Conservation (phyloP, 2,329 filamentous ascomycete genomes). For the Verticillium longisporum region DNA sequence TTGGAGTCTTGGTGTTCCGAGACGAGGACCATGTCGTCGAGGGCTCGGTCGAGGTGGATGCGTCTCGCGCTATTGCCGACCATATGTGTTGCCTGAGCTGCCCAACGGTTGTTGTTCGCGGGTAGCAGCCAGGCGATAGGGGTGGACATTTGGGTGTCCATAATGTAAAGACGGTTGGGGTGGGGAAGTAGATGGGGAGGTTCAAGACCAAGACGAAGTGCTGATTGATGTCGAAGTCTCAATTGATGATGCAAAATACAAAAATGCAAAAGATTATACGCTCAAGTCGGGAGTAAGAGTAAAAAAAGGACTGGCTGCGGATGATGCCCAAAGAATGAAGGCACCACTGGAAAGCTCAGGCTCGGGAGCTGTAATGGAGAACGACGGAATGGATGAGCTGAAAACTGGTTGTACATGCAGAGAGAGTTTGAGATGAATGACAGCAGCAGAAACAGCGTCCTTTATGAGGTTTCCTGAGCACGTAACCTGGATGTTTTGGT, state of each 20-base stretch:
- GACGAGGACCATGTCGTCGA: constrained; percentile 4
- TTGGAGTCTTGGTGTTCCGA: background rate
- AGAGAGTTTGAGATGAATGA: background rate
- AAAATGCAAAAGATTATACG: background rate
- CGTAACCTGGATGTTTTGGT: too few relatives aligned
- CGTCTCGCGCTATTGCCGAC: constrained; percentile 6
- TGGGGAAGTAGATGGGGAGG: background rate
- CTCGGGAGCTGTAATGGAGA: background rate
- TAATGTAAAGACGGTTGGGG: background rate
- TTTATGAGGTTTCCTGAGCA: background rate
- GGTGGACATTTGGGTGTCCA: constrained; percentile 2
- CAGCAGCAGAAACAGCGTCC: background rate
- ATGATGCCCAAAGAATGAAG: background rate
- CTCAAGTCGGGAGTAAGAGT: background rate
- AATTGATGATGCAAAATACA: background rate
- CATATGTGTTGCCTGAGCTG: constrained; percentile 8
- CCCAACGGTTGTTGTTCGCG: constrained; percentile 9
- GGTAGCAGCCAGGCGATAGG: constrained; percentile 12
- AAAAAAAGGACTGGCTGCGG: background rate
- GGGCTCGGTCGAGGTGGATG: constrained; percentile 2
- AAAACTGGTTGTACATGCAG: background rate
- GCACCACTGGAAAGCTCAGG: background rate
- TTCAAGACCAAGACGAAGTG: too few relatives aligned
- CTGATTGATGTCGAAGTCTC: too few relatives aligned
- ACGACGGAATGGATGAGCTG: background rate